These are phyloP conservation scores for Agrocybe pediades DNA, from an alignment of 768 basidiomycete genomes.

Conservation along the genomic window DNA sequence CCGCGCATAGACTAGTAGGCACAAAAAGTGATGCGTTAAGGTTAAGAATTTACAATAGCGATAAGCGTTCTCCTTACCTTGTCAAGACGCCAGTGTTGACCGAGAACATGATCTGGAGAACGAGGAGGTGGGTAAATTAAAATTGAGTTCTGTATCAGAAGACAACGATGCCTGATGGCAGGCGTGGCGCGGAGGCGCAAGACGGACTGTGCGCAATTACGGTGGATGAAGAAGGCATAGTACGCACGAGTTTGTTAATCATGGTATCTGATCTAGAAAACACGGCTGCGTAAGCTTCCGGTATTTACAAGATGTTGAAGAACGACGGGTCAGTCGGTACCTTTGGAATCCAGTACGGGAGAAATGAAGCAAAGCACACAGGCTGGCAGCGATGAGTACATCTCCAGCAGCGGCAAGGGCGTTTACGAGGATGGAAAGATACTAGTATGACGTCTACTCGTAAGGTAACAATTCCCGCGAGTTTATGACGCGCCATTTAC, in stretches of 20 bases:
- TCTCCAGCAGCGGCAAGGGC: constrained; percentile 43
- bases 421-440: constrained; percentile 44
- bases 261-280: constrained; percentile 42
- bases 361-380: constrained; percentile 38
- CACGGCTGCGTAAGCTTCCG: neutral
- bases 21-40: constrained; percentile 2
- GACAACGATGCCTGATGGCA: neutral
- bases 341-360: constrained; percentile 49
- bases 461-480: neutral
- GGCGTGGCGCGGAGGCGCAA: neutral
- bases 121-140: neutral
- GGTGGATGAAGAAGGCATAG: neutral
- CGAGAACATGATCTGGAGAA: constrained; percentile 40
- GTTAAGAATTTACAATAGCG: neutral
- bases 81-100: constrained; percentile 45
- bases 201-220: too few relatives aligned
- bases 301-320: neutral
- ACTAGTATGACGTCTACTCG: constrained; percentile 16
- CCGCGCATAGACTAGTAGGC: constrained; percentile 48
- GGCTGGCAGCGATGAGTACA: constrained; percentile 41
- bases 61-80: constrained; percentile 25
- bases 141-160: neutral
- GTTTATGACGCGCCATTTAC: constrained; percentile 9
- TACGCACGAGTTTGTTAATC: constrained; percentile 43
- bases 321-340: constrained; percentile 16